Conservation (phyloP, 306 rosid species). For the Cicer yamashitae region DNA sequence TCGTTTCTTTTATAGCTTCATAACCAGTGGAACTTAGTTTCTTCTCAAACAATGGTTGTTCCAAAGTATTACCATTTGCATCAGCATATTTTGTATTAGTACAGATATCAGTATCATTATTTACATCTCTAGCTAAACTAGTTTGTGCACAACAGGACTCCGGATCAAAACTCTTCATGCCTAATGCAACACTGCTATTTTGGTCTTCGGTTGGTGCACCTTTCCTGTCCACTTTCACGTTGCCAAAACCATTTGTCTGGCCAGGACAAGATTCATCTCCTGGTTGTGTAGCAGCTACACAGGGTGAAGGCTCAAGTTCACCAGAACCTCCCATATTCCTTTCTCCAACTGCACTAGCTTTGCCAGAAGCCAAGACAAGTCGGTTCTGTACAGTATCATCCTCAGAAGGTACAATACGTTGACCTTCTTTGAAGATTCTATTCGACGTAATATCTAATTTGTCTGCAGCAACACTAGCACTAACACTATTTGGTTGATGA, state of each 20-base stretch:
- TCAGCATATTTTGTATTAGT: constrained; percentile 53
- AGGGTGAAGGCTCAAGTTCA: constrained; percentile 52
- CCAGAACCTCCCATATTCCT: constrained; percentile 51
- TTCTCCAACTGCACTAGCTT: constrained; percentile 56
- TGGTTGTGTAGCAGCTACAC: constrained; percentile 51
- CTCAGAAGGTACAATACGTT: constrained; percentile 53
- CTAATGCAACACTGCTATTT: constrained; percentile 60
- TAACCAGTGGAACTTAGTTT: constrained; percentile 46
- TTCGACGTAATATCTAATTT: constrained; percentile 55
- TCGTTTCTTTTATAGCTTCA: constrained; percentile 58
- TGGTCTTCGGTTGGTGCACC: constrained; percentile 63
- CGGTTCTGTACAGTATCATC: constrained; percentile 49
- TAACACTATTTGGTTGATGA: constrained; percentile 49
- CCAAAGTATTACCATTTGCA: constrained; percentile 59
- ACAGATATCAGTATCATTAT: constrained; percentile 71
- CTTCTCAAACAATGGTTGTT: constrained; percentile 58
- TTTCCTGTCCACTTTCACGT: constrained; percentile 60
- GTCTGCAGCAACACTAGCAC: constrained; percentile 57
- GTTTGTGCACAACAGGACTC: constrained; percentile 66
- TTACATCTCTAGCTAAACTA: constrained; percentile 90
- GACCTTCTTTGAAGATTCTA: constrained; percentile 55
- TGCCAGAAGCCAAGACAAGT: constrained; percentile 54
- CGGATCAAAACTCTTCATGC: constrained; percentile 62
- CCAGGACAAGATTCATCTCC: constrained; percentile 62
- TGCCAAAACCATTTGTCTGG: constrained; percentile 71